phyloP scores from a whole-genome alignment of 306 rosid species.

The Quillaja saponaria region DNA sequence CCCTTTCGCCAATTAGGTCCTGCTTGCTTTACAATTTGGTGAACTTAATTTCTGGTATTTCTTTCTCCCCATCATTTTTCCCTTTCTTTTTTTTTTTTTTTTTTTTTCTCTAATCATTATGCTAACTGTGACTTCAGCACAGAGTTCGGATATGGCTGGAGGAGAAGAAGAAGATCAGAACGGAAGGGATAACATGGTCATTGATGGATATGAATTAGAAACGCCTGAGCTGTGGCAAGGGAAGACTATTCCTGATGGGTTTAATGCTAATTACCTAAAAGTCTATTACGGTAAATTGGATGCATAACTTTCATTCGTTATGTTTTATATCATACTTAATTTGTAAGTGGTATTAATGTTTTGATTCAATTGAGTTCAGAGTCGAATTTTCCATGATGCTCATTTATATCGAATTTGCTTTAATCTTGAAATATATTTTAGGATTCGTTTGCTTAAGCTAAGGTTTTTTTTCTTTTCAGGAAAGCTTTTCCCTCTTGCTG shows the following conservation, averaged over 20 bases:
- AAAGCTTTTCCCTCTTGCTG: slow-evolving; percentile 76
- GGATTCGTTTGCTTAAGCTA: not conserved
- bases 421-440: not conserved
- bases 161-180: slow-evolving; percentile 44
- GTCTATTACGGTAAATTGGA: slow-evolving; percentile 56
- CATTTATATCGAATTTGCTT: not conserved
- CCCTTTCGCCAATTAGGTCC: no score
- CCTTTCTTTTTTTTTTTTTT: no score
- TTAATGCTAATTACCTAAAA: slow-evolving; percentile 54
- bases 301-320: not conserved
- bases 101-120: not conserved
- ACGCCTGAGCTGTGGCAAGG: slow-evolving; percentile 33
- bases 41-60: not conserved
- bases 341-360: not conserved
- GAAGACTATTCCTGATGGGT: slow-evolving; percentile 35
- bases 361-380: not conserved
- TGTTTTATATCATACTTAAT: not conserved
- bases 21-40: no score
- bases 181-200: slow-evolving; percentile 45
- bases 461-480: slow-evolving; percentile 41
- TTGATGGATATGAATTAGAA: slow-evolving; percentile 32
- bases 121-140: not conserved
- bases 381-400: not conserved
- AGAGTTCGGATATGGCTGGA: slow-evolving; percentile 28
- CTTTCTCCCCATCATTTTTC: not conserved